A percentile compares a stretch with the other conserved stretches of the same genome.
phyloP scores from a whole-genome alignment of 1,284 basidiomycete genomes.

The Inonotus obliquus region DNA sequence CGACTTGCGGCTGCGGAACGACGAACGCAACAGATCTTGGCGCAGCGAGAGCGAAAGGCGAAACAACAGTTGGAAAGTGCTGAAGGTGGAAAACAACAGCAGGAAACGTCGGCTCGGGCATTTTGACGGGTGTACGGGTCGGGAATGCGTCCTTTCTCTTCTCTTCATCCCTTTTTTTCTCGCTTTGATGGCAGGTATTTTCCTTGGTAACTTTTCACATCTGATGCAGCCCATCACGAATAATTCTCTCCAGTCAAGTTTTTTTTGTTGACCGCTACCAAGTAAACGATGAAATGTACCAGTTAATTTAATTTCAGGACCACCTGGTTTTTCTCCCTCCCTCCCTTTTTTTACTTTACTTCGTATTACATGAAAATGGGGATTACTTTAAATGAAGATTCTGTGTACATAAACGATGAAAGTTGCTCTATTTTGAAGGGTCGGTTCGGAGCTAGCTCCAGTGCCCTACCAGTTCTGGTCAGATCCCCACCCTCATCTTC shows the following conservation, averaged over 20 bases:
- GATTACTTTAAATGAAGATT: background rate
- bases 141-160: background rate
- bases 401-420: background rate
- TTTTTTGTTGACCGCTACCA: too few species aligned
- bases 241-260: too few species aligned
- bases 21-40: conserved; percentile 49
- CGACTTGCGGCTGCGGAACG: conserved; percentile 69
- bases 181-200: background rate
- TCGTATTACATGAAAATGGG: background rate
- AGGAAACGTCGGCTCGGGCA: conserved; percentile 16
- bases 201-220: background rate
- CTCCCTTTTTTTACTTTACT: too few species aligned
- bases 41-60: conserved; percentile 34
- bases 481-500: background rate
- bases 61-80: conserved; percentile 16
- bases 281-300: background rate
- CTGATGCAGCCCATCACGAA: background rate
- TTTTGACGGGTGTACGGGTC: background rate
- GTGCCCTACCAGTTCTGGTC: background rate
- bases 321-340: too few species aligned
- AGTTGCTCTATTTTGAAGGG: background rate
- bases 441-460: conserved; percentile 5
- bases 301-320: background rate
- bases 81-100: conserved; percentile 15
- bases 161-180: background rate